Conservation (phyloP, 495 filamentous ascomycete species). For the Penicillium flavigenum region DNA sequence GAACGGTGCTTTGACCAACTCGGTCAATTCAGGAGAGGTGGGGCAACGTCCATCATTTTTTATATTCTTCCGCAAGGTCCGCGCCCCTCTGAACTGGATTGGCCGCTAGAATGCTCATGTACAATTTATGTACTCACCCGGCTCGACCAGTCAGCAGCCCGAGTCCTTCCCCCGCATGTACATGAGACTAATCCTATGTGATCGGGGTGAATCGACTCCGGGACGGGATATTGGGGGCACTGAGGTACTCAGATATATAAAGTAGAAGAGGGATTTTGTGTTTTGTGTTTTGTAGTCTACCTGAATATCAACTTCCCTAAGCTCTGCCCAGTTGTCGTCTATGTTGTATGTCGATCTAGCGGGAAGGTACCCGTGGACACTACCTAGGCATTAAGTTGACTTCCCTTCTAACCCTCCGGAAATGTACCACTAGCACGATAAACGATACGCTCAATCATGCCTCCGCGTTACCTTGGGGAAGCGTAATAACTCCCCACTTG, state of each 20-base stretch:
- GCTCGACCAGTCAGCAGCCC: slow-evolving; percentile 6
- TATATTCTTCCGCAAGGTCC: slow-evolving; percentile 29
- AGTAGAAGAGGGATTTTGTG: background rate
- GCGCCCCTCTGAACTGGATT: slow-evolving; percentile 12
- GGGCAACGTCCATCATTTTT: slow-evolving; percentile 20
- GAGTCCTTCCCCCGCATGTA: background rate
- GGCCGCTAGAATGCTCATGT: slow-evolving; percentile 10
- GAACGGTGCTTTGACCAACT: slow-evolving; percentile 25
- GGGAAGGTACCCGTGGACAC: background rate
- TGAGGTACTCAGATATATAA: background rate
- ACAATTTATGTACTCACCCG: slow-evolving; percentile 8
- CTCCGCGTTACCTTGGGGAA: slow-evolving; percentile 18
- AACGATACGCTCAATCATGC: background rate
- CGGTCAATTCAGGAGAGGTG: slow-evolving; percentile 35
- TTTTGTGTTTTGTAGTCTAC: background rate
- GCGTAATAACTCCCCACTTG: slow-evolving; percentile 11
- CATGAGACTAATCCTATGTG: background rate
- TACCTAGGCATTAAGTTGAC: background rate
- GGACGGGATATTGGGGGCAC: background rate
- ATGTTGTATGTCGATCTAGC: background rate
- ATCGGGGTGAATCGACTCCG: slow-evolving; percentile 3
- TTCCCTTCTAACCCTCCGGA: slow-evolving; percentile 18
- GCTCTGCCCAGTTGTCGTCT: background rate
- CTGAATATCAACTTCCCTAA: background rate
- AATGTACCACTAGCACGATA: slow-evolving; percentile 17